Conservation (phyloP, 305 asterid species). For the Ilex paraguariensis region DNA sequence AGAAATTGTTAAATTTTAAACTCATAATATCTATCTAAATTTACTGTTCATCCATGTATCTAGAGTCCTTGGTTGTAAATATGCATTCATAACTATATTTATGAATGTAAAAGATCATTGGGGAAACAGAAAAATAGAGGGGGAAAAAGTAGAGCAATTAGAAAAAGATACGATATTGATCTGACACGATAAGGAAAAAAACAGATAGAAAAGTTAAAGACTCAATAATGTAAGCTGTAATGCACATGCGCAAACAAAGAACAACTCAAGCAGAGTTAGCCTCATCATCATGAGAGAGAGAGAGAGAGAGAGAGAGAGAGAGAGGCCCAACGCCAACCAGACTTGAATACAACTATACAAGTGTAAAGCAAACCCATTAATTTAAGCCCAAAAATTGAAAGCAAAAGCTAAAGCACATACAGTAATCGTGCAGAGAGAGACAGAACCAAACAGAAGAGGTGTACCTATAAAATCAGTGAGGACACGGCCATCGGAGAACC, state of each 20-base stretch:
- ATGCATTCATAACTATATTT: no score
- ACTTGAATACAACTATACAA: no score
- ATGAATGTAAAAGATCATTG: no score
- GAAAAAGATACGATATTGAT: not conserved
- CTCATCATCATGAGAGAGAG: not conserved
- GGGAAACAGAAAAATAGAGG: no score
- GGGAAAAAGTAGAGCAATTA: no score
- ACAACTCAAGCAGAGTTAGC: not conserved
- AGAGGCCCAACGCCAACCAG: not conserved
- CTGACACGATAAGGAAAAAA: not conserved
- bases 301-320: not conserved
- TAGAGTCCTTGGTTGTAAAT: no score
- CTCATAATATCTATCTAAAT: no score
- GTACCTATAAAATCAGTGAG: conserved; percentile 59
- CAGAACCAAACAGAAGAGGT: not conserved
- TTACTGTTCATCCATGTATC: no score
- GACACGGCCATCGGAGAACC: conserved; percentile 70
- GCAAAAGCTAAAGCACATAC: not conserved
- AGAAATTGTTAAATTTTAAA: no score
- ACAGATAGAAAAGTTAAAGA: no score
- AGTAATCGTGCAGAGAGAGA: not conserved
- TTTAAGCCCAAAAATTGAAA: not conserved
- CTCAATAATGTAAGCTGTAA: not conserved
- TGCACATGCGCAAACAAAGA: not conserved
- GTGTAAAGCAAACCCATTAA: no score